Conservation (phyloP, 2,329 filamentous ascomycete species). For the Chaetomium globosum region DNA sequence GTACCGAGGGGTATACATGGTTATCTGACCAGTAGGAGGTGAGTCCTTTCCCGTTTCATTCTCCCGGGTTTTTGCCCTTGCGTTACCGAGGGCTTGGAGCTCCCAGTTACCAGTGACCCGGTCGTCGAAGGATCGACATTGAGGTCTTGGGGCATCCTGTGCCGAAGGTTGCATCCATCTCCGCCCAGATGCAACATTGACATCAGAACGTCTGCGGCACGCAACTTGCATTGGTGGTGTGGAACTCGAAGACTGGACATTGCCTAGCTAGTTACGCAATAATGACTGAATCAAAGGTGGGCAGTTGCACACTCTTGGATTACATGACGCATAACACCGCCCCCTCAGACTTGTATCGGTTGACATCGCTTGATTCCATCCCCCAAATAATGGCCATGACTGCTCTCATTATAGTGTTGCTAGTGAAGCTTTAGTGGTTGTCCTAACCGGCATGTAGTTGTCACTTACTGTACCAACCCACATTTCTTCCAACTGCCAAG, state of each 20-base stretch:
- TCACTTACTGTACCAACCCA: neutral
- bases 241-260: neutral
- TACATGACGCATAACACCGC: neutral
- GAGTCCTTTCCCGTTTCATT: no score
- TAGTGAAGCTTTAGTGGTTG: neutral
- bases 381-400: no score
- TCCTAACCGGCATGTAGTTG: neutral
- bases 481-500: neutral
- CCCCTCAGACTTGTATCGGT: neutral
- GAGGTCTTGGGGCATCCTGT: neutral
- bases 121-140: neutral
- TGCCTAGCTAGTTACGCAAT: neutral
- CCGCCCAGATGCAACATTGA: neutral
- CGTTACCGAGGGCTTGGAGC: no score
- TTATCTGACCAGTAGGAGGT: no score
- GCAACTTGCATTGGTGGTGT: neutral
- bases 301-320: neutral
- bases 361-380: neutral
- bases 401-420: neutral
- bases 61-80: no score
- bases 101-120: no score
- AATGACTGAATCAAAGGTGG: neutral
- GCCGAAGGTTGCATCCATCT: neutral
- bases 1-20: no score
- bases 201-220: neutral